phyloP scores from a whole-genome alignment of 2,329 filamentous ascomycete genomes.

The Pseudogymnoascus destructans region DNA sequence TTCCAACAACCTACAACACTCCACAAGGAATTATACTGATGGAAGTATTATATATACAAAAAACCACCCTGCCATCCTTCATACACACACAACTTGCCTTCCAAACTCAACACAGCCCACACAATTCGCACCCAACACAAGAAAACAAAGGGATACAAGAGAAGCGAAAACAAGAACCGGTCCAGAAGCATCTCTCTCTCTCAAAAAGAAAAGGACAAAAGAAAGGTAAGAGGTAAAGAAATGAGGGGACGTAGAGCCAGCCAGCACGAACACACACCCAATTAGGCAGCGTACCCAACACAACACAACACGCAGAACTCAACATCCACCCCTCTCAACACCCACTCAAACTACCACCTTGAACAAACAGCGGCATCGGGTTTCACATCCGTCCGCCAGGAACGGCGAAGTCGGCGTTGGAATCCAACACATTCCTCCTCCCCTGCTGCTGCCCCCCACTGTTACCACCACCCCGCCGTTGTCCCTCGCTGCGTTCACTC shows the following conservation, averaged over 20 bases:
- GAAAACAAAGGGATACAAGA: not conserved
- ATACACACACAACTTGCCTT: not conserved
- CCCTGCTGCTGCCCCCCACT: not conserved
- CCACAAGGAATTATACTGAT: not conserved
- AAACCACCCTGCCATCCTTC: not conserved
- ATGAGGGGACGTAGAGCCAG: not conserved
- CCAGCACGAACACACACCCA: not conserved
- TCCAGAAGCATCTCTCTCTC: not conserved
- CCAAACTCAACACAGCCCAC: not conserved
- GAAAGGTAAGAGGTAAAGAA: not conserved
- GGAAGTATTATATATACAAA: not conserved
- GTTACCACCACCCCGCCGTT: conserved; percentile 58
- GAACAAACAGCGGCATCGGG: too few species aligned
- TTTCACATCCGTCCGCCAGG: conserved; percentile 30
- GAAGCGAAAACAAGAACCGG: not conserved
- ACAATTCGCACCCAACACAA: not conserved
- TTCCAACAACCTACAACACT: too few species aligned
- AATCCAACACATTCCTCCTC: conserved; percentile 43
- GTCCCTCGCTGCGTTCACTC: conserved; percentile 75
- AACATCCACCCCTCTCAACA: not conserved
- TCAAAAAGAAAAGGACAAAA: not conserved
- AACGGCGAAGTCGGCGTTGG: conserved; percentile 77
- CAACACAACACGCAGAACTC: not conserved
- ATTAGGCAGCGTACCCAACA: not conserved
- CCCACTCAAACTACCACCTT: too few species aligned